Conservation (phyloP, 169 alveolate species). For the Plasmodium relictum region DNA sequence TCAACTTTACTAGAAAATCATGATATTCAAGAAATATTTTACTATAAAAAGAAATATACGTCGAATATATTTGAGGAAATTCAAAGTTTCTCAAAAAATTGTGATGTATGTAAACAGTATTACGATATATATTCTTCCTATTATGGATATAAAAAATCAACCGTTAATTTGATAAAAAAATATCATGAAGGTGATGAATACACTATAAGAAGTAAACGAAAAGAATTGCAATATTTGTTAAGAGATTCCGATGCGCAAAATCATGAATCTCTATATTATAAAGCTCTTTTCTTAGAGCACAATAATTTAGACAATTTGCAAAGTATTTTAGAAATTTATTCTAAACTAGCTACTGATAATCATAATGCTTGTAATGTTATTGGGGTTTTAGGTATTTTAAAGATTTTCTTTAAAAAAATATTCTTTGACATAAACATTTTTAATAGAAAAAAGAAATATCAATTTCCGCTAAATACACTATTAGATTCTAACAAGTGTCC, state of each 20-base stretch:
- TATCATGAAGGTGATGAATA: constrained; percentile 68
- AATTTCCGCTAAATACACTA: constrained; percentile 8
- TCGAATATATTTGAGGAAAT: constrained; percentile 65
- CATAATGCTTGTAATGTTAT: constrained; percentile 72
- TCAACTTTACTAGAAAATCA: constrained; percentile 37
- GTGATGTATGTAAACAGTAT: constrained; percentile 74
- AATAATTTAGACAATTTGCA: constrained; percentile 53
- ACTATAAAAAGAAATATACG: constrained; percentile 58
- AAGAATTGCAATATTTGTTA: constrained; percentile 47
- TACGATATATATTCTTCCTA: constrained; percentile 73
- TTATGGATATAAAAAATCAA: constrained; percentile 68
- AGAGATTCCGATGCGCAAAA: constrained; percentile 37
- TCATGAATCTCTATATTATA: constrained; percentile 63
- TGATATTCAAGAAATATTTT: constrained; percentile 58
- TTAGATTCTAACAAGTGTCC: constrained; percentile 12
- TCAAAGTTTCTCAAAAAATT: constrained; percentile 64
- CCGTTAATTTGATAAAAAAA: constrained; percentile 44
- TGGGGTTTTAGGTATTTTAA: constrained; percentile 56
- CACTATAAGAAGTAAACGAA: constrained; percentile 70
- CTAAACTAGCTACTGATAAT: constrained; percentile 49
- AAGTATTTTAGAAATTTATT: constrained; percentile 61
- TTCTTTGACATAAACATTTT: constrained; percentile 34
- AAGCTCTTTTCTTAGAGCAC: constrained; percentile 45
- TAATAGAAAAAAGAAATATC: background rate
- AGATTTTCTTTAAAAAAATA: constrained; percentile 60